Conservation (phyloP, 306 rosid species). For the Dryas drummondii region DNA sequence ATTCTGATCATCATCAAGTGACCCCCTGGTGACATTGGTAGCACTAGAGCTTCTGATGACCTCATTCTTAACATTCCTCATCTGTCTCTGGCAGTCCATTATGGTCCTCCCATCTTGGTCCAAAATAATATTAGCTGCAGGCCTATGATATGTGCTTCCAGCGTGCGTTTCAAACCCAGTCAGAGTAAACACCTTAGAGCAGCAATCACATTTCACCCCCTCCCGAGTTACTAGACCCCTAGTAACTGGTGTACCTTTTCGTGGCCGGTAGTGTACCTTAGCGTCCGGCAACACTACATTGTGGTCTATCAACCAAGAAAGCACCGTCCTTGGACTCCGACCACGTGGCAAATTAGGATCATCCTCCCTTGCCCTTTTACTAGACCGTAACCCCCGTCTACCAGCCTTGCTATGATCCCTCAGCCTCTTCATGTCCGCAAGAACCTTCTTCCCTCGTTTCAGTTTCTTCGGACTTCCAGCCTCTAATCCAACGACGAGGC, state of each 20-base stretch:
- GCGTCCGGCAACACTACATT: slow-evolving; percentile 20
- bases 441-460: slow-evolving; percentile 14
- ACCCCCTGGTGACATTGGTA: not conserved
- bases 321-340: slow-evolving; percentile 23
- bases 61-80: not conserved
- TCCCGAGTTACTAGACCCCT: slow-evolving; percentile 37
- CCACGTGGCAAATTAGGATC: not conserved
- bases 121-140: slow-evolving; percentile 49
- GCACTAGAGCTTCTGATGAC: not conserved
- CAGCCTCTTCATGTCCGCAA: slow-evolving; percentile 1
- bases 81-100: slow-evolving; percentile 41
- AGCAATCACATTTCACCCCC: slow-evolving; percentile 67
- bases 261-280: slow-evolving; percentile 30
- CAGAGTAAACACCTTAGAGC: slow-evolving; percentile 31
- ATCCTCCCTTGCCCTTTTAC: not conserved
- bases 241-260: not conserved
- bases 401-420: not conserved
- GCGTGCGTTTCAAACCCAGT: slow-evolving; percentile 60
- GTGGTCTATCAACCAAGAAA: slow-evolving; percentile 40
- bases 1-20: not conserved
- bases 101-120: slow-evolving; percentile 57
- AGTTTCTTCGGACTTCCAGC: not conserved
- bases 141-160: slow-evolving; percentile 54
- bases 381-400: not conserved
- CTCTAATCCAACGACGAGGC: too few relatives aligned